Conservation (phyloP, 805 yeast species). For the Teunomyces tritomae region DNA sequence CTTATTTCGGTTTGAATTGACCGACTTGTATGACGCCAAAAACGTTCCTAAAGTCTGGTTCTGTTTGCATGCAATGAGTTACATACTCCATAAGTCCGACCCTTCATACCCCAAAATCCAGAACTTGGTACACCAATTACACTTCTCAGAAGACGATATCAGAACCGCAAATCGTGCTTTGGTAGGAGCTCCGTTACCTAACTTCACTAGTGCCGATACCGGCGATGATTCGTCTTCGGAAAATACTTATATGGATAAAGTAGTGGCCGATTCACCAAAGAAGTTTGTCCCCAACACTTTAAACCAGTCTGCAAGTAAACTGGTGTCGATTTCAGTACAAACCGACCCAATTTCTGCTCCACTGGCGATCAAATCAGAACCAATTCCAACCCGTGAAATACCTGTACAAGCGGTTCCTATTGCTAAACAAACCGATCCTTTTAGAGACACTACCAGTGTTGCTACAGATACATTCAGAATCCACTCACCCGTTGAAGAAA, state of each 20-base stretch:
- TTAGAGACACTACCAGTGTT: slow-evolving; percentile 1
- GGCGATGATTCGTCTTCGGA: slow-evolving; percentile 13
- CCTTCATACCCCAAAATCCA: slow-evolving; percentile 56
- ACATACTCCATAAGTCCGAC: slow-evolving; percentile 59
- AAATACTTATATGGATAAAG: slow-evolving; percentile 16
- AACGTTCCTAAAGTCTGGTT: slow-evolving; percentile 92
- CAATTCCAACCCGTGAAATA: not conserved
- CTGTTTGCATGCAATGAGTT: slow-evolving; percentile 86
- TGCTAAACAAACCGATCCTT: slow-evolving; percentile 8
- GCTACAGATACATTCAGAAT: slow-evolving; percentile 1
- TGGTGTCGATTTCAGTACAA: slow-evolving; percentile 5
- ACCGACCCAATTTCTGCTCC: not conserved
- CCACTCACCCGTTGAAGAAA: not conserved
- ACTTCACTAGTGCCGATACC: slow-evolving; percentile 52
- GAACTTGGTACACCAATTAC: slow-evolving; percentile 58
- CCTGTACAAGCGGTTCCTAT: not conserved
- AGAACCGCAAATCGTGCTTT: slow-evolving; percentile 66
- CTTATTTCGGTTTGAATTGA: slow-evolving; percentile 83
- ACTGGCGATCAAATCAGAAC: not conserved
- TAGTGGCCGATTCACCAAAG: slow-evolving; percentile 10
- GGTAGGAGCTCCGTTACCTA: slow-evolving; percentile 69
- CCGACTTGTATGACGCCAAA: slow-evolving; percentile 89
- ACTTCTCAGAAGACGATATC: slow-evolving; percentile 68
- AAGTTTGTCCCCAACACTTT: slow-evolving; percentile 1
- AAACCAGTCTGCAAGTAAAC: not conserved